Base-by-base conservation (phyloP, 495 filamentous ascomycete species). In the Penicillium macrosclerotiorum region DNA sequence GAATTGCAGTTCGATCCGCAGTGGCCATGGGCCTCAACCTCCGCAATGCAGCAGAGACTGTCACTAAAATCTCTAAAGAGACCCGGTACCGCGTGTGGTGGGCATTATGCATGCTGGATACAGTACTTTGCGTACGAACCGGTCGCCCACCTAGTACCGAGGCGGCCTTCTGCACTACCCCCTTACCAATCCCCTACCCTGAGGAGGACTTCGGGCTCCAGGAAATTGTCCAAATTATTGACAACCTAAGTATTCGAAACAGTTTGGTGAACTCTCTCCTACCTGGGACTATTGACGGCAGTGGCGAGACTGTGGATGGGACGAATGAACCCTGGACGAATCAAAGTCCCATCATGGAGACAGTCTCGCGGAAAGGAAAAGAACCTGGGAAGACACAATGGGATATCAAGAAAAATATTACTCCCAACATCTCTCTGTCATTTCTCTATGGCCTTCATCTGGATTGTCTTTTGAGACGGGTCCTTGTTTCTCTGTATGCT, bases 21-120 rank as follows among this genome's bases (percentile, higher is more conserved):
- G 62, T 77, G 27, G 72, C 75, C 0, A 73, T 85, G 41, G 82
- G 81, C 12, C 63, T 87, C 14, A 79, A 85, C 48, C 57, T 85
- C 16, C 76, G 80, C n/a, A 85, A 75, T 49, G 74, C 80, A 25
- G 75, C 67, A 32, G 66, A 59, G n/a, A 60, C 59, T 5, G 52
- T 82, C 16, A 46, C 54, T 13, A 68, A 76, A 23, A 43, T 64
- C 9, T 74, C 81, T 4, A 80, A 75, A 43, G 68, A 72, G 31
- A 63, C 54, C 29, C 60, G 67, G 8, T 69, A 68, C 36, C 52
- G 64, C 17, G 60, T 67, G 5, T 72, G 68, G 68, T 72, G 80
- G 77, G 74, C 80, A 5, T 39, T 86, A 3, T 81, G 79, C 46
- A 69, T 69, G n/a, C 57, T 84, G 14, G 82, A 85, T 45, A 71